Percentiles rank a stretch among this genome's conserved stretches.
Evolutionary conservation across 2,329 filamentous ascomycete genomes (phyloP).

Genomic region (Thelonectria blattea): DNA sequence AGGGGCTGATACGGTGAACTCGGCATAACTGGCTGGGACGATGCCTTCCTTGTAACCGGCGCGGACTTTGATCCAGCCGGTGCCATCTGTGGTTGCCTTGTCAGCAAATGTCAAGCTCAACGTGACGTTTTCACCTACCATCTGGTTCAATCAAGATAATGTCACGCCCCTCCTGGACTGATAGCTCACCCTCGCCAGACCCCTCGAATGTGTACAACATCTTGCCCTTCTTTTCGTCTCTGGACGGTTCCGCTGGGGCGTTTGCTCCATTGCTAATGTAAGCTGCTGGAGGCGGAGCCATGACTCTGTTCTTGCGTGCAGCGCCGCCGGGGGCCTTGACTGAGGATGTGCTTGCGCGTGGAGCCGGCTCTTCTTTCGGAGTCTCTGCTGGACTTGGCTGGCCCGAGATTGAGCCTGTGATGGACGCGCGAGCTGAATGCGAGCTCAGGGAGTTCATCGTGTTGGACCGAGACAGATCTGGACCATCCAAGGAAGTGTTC

Average conservation of each 20-base stretch:
- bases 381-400: conserved; percentile 59
- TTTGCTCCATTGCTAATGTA: conserved; percentile 73
- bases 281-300: conserved; percentile 84
- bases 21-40: conserved; percentile 86
- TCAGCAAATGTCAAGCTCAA: neutral
- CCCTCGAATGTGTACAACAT: conserved; percentile 92
- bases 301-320: conserved; percentile 70
- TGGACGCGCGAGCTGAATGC: conserved; percentile 77
- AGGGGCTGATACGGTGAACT: conserved; percentile 57
- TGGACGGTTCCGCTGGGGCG: conserved; percentile 50
- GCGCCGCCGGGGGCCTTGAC: conserved; percentile 38
- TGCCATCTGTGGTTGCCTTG: conserved; percentile 70
- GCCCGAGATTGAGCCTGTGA: conserved; percentile 64
- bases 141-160: conserved; percentile 83
- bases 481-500: conserved; percentile 66
- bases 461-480: conserved; percentile 76
- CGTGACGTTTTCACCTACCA: conserved; percentile 62
- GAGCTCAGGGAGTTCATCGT: conserved; percentile 92
- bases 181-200: conserved; percentile 80
- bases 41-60: conserved; percentile 78
- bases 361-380: conserved; percentile 28
- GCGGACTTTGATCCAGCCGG: conserved; percentile 89
- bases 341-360: conserved; percentile 40
- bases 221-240: conserved; percentile 69
- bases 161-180: conserved; percentile 78